Evolutionary conservation across 352 stramenopile genomes (phyloP), one percentile per base, ranked within the genome.

Genomic region (Aphanomyces astaci): DNA sequence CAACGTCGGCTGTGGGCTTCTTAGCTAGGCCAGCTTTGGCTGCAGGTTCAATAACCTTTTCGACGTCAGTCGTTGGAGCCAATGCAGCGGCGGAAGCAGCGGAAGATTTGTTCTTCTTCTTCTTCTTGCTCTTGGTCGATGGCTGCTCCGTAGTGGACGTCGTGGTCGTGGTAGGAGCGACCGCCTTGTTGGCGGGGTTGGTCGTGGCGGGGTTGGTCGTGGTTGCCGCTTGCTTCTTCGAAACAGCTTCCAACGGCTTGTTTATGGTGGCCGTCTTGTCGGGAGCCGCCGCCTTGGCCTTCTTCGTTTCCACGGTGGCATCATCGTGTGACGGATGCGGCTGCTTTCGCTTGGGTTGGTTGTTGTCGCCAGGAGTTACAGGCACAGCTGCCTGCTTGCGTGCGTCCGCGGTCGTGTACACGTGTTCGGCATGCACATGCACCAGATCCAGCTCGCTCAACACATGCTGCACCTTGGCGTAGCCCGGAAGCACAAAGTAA

Each of bases 51-150:
- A 43, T 15, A 43, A 30, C 13, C 28, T 66, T 40, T 27, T 53
- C 53, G 10, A 25, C 51, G 24, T 32, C 22, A 28, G 53, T 57
- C 49, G 54, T 54, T 48, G 57, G 53, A 9, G 22, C 73, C 7
- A 51, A 39, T 1, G 32, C 22, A 5, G 1, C 52, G 24, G 31
- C 36, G 48, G 75, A 63, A 55, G 32, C 22, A 5, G 1, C 52
- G 24, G 31, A 30, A 48, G 75, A 63, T 51, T 54, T 66, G 10
- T 71, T 64, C n/a, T 27, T 46, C 36, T 73, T 71, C 2, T 45
- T 19, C 2, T 76, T 75, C 24, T 78, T 75, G 63, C 75, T 76
- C 31, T 57, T 53, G 10, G 56, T 24, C 32, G 73, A 73, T 56
- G 48, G 60, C 28, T 71, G 68, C 15, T 53, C 22, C 30, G 4